A percentile compares a stretch with the other conserved stretches of the same genome.
These are phyloP conservation scores for Plasmodium coatneyi DNA, from an alignment of 169 alveolate genomes.

Conservation along the genomic window DNA sequence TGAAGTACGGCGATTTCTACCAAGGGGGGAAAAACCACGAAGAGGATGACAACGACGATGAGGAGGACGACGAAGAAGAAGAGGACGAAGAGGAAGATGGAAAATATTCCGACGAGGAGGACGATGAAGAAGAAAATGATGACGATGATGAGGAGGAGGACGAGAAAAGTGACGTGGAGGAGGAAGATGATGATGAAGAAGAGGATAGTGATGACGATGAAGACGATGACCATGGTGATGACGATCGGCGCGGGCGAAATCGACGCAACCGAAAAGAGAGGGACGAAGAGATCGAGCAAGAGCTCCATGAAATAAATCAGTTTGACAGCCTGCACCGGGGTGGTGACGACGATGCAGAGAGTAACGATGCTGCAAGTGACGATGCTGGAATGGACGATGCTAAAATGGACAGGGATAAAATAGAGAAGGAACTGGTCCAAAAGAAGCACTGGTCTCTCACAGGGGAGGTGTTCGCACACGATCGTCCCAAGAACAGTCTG, in stretches of 20 bases:
- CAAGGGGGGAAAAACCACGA: constrained; percentile 45
- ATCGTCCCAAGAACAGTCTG: constrained; percentile 88
- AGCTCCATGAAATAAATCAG: constrained; percentile 18
- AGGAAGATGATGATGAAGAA: constrained; percentile 74
- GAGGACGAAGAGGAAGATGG: constrained; percentile 12
- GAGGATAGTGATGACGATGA: neutral
- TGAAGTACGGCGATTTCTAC: constrained; percentile 31
- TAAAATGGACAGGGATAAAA: constrained; percentile 55
- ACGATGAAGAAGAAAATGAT: neutral
- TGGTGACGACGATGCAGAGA: neutral
- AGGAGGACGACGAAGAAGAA: constrained; percentile 28
- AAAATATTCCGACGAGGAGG: neutral
- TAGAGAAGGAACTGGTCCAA: constrained; percentile 84
- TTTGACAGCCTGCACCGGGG: neutral
- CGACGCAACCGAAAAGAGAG: neutral
- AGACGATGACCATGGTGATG: constrained; percentile 19
- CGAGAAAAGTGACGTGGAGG: constrained; percentile 30
- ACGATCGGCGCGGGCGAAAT: neutral
- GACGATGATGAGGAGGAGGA: neutral
- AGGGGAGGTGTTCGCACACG: constrained; percentile 87
- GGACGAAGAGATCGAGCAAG: constrained; percentile 12
- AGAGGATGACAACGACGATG: constrained; percentile 20
- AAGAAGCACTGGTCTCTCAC: constrained; percentile 88
- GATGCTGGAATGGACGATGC: neutral
- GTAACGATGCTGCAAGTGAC: neutral